These are phyloP conservation scores for Annulohypoxylon maeteangense DNA, from an alignment of 495 filamentous ascomycete genomes.

Conservation along the genomic window DNA sequence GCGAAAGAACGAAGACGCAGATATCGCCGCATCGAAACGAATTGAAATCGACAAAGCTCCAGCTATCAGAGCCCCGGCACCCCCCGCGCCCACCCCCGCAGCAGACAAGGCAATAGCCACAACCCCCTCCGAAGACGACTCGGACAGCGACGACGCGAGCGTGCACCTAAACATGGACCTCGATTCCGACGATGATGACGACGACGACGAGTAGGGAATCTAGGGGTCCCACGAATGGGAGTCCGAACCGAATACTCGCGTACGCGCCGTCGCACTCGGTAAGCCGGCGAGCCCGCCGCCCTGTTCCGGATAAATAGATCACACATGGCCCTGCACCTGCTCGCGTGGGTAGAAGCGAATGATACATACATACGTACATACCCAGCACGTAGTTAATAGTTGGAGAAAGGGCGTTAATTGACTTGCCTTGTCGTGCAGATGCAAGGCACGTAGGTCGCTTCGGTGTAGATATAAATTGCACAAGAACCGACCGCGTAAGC, in stretches of 20 bases:
- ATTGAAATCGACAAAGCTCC: slow-evolving; percentile 37
- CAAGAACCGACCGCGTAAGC: slow-evolving; percentile 27
- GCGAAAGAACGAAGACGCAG: slow-evolving; percentile 54
- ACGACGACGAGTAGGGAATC: slow-evolving; percentile 49
- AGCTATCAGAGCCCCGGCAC: slow-evolving; percentile 3
- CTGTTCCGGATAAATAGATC: slow-evolving; percentile 37
- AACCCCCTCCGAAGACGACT: slow-evolving; percentile 7
- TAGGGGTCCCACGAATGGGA: slow-evolving; percentile 38
- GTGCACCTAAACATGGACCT: slow-evolving; percentile 57
- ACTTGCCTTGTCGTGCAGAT: slow-evolving; percentile 31
- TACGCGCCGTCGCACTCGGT: slow-evolving; percentile 28
- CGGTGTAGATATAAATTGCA: neutral
- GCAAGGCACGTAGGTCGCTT: slow-evolving; percentile 32
- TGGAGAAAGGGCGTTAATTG: slow-evolving; percentile 18
- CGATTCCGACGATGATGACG: slow-evolving; percentile 46
- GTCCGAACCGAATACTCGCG: slow-evolving; percentile 18
- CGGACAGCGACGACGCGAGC: slow-evolving; percentile 51
- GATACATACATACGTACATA: too few species aligned
- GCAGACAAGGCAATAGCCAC: neutral
- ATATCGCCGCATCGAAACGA: slow-evolving; percentile 40
- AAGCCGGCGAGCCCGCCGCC: slow-evolving; percentile 19
- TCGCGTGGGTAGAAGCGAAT: neutral
- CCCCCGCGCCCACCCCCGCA: slow-evolving; percentile 7
- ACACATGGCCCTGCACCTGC: slow-evolving; percentile 11
- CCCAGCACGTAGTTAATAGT: too few species aligned